Evolutionary conservation across 768 basidiomycete genomes (phyloP), one percentile per base, ranked within the genome.

Genomic region (Hortiboletus flavorubellus): DNA sequence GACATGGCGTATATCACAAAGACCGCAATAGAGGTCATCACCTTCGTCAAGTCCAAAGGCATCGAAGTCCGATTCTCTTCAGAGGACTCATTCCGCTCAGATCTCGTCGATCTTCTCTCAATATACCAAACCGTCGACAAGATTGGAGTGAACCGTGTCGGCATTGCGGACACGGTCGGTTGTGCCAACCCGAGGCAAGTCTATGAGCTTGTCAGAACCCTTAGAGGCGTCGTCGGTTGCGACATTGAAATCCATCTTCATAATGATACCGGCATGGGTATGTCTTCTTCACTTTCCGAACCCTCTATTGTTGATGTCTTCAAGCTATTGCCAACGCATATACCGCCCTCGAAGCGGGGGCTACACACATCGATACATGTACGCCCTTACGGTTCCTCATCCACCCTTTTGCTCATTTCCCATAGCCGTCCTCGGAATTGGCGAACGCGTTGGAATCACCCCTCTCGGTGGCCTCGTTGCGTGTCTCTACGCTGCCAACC

Each of bases 1-100:
- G 97, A 98, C 73, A 99, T 99, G 93, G 78, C 92, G 44, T 99
- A 97, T 78, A 99, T 99, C 78, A 96, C 96, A 79, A 98, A 95
- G 77, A 90, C 93, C 38, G 96, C 96, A 56, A 93, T 98, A 65
- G 95, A 98, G 73, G 97, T 99, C 64, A 99, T 99, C 75, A 85
- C 96, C 65, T 99, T 89, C 65, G 96, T 99, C 83, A 99, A 99
- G 82, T 94, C 91, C 78, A 99, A 98, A 89, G 89, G 88, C 57
- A 96, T 99, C 67, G 97, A 99, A 77, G 93, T 99, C 70, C 93
- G 97, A 56, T 99, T 99, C 83, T 98, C 97, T 5, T 95, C 96
- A 30, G 97, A 99, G 73, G 97, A 99, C 72, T 97, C 94, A 18
- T 99, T 99, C 92, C 92, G 97, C 62, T 98, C 95, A 63, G 96